Evolutionary conservation across 2,329 filamentous ascomycete species (phyloP).

Genomic region (Aspergillus sclerotialis): DNA sequence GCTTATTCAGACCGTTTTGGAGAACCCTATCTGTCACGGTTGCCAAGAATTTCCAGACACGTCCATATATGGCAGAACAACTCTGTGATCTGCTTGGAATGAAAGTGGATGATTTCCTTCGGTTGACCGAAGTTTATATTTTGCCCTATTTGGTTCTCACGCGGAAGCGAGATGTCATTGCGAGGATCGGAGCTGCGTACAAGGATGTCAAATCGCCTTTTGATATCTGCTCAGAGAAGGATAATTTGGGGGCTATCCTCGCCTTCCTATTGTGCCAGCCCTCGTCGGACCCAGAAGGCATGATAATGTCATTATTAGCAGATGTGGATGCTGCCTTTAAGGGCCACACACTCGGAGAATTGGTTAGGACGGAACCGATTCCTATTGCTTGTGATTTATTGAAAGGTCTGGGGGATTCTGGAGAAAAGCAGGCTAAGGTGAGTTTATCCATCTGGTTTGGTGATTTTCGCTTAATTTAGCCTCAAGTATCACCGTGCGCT

Average conservation of each 20-base stretch:
- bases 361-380: conserved; percentile 70
- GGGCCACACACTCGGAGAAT: conserved; percentile 56
- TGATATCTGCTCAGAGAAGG: conserved; percentile 54
- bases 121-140: conserved; percentile 71
- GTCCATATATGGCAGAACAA: conserved; percentile 74
- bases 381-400: conserved; percentile 73
- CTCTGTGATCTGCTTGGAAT: conserved; percentile 76
- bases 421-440: conserved; percentile 40
- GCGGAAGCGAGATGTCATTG: conserved; percentile 69
- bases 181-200: conserved; percentile 68
- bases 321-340: conserved; percentile 66
- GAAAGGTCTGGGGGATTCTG: conserved; percentile 67
- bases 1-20: conserved; percentile 84
- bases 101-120: conserved; percentile 65
- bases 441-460: not conserved
- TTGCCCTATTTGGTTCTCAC: conserved; percentile 79
- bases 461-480: conserved; percentile 5
- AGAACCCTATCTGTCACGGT: conserved; percentile 72
- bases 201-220: conserved; percentile 48
- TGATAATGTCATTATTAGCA: conserved; percentile 61
- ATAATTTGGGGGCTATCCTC: conserved; percentile 53
- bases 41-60: conserved; percentile 70
- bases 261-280: conserved; percentile 52
- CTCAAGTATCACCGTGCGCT: conserved; percentile 44
- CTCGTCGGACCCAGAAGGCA: conserved; percentile 59